Percentiles rank a stretch among this genome's conserved stretches.
phyloP scores from a whole-genome alignment of 306 rosid species.

The Cercis canadensis region DNA sequence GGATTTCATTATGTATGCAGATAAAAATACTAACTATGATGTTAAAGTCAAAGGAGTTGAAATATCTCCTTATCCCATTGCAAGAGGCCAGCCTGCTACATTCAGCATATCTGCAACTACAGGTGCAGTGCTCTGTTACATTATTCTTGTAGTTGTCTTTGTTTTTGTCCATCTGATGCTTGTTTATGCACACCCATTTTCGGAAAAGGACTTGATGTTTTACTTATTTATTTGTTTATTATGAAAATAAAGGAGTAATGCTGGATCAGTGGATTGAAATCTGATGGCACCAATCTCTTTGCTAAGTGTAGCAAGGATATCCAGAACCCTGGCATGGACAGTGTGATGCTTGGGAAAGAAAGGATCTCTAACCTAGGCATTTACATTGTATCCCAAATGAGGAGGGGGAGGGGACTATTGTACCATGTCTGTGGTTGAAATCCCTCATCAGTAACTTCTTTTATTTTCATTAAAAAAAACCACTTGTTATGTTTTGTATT shows the following conservation, averaged over 20 bases:
- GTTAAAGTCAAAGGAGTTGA: constrained; percentile 74
- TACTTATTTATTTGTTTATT: no score
- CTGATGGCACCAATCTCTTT: no score
- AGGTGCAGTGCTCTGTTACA: constrained; percentile 46
- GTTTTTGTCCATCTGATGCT: neutral
- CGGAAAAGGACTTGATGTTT: no score
- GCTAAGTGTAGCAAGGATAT: no score
- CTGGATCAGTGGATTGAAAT: no score
- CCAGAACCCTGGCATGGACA: no score
- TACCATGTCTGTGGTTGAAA: neutral
- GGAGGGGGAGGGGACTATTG: neutral
- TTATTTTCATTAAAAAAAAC: neutral
- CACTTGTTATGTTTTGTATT: neutral
- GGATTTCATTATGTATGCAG: constrained; percentile 46
- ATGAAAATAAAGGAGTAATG: no score
- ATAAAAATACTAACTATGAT: constrained; percentile 63
- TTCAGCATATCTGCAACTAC: constrained; percentile 79
- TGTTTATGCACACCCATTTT: no score
- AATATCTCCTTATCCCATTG: constrained; percentile 75
- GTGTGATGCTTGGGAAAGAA: no score
- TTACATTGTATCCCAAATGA: neutral
- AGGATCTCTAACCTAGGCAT: no score
- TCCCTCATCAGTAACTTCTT: neutral
- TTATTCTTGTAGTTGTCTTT: constrained; percentile 1
- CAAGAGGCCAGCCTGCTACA: constrained; percentile 77